Evolutionary conservation across 2,329 filamentous ascomycete species (phyloP).

Genomic region (Fusarium circinatum): DNA sequence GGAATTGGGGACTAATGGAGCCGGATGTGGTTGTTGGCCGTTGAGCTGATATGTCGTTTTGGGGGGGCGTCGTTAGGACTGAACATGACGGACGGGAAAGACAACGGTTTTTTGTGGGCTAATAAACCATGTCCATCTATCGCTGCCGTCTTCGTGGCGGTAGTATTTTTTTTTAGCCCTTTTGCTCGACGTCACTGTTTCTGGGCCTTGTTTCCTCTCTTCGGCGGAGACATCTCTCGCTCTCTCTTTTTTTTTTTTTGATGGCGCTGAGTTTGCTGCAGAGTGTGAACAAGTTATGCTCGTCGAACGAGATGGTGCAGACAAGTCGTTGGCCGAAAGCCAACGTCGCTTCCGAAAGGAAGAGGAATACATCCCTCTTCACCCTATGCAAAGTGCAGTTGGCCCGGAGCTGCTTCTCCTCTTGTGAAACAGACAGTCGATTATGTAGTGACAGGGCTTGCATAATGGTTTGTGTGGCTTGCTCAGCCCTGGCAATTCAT

Average conservation of each 20-base stretch:
- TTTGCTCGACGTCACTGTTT: slow-evolving; percentile 29
- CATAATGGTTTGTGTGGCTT: slow-evolving; percentile 26
- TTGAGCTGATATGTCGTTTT: slow-evolving; percentile 39
- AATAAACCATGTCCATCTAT: slow-evolving; percentile 15
- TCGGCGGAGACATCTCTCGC: not conserved
- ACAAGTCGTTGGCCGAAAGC: not conserved
- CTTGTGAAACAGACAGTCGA: slow-evolving; percentile 17
- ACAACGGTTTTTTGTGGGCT: slow-evolving; percentile 43
- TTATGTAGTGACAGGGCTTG: slow-evolving; percentile 6
- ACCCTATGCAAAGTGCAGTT: not conserved
- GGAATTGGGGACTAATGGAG: slow-evolving; percentile 28
- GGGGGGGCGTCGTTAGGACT: slow-evolving; percentile 25
- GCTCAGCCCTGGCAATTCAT: slow-evolving; percentile 7
- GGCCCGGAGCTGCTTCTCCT: slow-evolving; percentile 16
- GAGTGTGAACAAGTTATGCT: not conserved
- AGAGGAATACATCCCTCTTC: not conserved
- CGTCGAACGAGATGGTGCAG: not conserved
- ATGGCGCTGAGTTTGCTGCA: not conserved
- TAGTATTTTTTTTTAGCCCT: not conserved
- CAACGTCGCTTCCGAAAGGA: not conserved
- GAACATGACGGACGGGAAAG: slow-evolving; percentile 22
- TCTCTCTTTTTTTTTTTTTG: not conserved
- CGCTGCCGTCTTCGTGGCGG: slow-evolving; percentile 3
- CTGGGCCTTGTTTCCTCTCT: slow-evolving; percentile 13
- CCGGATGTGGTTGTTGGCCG: slow-evolving; percentile 33